Base-by-base conservation (phyloP, 2,329 filamentous ascomycete species). In the Pseudogymnoascus sp. region DNA sequence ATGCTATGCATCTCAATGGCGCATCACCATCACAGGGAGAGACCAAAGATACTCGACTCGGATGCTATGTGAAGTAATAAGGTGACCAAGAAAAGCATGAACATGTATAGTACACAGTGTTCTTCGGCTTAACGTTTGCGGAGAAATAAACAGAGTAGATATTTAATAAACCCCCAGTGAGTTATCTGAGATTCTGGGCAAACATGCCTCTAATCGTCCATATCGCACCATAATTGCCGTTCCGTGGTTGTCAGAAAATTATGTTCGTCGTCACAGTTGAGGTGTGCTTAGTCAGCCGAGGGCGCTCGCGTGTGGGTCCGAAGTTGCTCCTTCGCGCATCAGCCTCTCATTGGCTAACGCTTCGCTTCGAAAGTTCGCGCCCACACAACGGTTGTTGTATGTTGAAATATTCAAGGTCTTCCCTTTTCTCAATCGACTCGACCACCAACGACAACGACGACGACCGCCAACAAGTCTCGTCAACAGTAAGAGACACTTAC, bases 351-450 rank as follows among this genome's bases (percentile, higher is more conserved):
- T 52, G 45, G 45, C 45, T 33, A 19, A 7, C 45, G 9, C 45
- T 52, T 52, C 45, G 45, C 45, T 52, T 52, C 45, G 45, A 52
- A 52, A 52, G 45, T 52, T 52, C 45, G 45, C 45, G 45, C 45
- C 45, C 45, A 52, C 45, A 52, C 45, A 52, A 52, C 45, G 6
- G 45, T 52, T 30, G 45, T 52, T 52, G 45, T 52, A 52, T 52
- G 45, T 52, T 52, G 45, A 52, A 52, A 52, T 52, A 52, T 52
- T 52, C 45, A 30, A 52, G 45, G 45, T 30, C 45, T 52, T 52
- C 45, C 45, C 45, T 52, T 52, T 52, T 52, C 45, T 52, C 45
- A 52, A 52, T 52, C 45, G 45, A 52, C 45, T 52, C 45, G 45
- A 52, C 45, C 45, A 52, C 45, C 45, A 52, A 52, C 45, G 45